Conservation (phyloP, 345 rosid genomes). For the Odontarrhena argentea region DNA sequence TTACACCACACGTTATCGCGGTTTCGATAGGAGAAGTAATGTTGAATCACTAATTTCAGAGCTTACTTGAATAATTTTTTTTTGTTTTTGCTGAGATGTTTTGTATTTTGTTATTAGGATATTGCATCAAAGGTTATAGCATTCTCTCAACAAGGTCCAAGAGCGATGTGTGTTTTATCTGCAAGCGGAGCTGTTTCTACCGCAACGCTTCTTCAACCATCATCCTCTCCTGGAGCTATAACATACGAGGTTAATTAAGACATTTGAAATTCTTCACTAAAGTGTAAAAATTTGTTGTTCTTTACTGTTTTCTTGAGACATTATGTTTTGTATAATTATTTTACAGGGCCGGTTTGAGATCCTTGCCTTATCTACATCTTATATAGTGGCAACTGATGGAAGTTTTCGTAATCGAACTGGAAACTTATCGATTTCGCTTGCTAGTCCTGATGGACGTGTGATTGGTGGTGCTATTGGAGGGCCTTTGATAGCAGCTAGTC, state of each 20-base stretch:
- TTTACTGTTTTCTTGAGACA: background rate
- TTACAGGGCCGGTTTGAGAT: slow-evolving; percentile 89
- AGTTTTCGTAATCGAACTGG: slow-evolving; percentile 65
- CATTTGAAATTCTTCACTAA: background rate
- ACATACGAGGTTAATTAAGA: slow-evolving; percentile 70
- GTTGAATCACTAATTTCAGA: slow-evolving; percentile 16
- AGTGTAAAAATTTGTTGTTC: slow-evolving; percentile 6
- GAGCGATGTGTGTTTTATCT: slow-evolving; percentile 80
- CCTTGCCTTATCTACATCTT: slow-evolving; percentile 78
- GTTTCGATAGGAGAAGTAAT: slow-evolving; percentile 77
- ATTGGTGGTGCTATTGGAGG: slow-evolving; percentile 95
- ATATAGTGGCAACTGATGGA: slow-evolving; percentile 49
- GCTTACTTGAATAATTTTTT: background rate
- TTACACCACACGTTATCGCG: slow-evolving; percentile 72
- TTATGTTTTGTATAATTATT: slow-evolving; percentile 32
- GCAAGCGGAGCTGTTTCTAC: slow-evolving; percentile 91
- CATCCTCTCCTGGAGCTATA: slow-evolving; percentile 72
- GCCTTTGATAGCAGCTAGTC: slow-evolving; percentile 84
- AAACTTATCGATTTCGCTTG: slow-evolving; percentile 82
- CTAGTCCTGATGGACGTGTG: slow-evolving; percentile 92
- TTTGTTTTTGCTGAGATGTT: slow-evolving; percentile 9
- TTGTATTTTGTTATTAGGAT: slow-evolving; percentile 51
- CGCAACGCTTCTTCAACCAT: slow-evolving; percentile 80
- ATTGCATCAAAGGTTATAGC: slow-evolving; percentile 76
- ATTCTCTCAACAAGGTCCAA: slow-evolving; percentile 88